Evolutionary conservation across 257 asterid genomes (phyloP).

Genomic region (Leptodermis oblonga): DNA sequence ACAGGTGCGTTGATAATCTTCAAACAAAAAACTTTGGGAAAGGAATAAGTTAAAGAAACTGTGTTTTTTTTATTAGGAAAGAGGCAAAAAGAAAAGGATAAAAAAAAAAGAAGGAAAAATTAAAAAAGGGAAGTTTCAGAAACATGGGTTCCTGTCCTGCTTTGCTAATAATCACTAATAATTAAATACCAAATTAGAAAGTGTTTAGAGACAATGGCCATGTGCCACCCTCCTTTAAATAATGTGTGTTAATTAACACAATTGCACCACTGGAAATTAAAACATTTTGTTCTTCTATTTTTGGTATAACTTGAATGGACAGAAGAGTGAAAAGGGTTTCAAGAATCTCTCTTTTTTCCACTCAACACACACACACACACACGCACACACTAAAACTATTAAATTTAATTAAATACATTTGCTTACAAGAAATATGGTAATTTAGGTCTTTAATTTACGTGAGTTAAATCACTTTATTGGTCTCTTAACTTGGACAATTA

Average conservation of each 20-base stretch:
- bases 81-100: too few species aligned
- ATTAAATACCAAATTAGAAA: slow-evolving; percentile 6
- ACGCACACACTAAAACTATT: too few species aligned
- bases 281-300: slow-evolving; percentile 12
- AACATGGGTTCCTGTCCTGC: slow-evolving; percentile 44
- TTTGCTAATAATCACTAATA: slow-evolving; percentile 8
- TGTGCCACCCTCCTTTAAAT: slow-evolving; percentile 39
- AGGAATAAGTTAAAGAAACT: slow-evolving; percentile 37
- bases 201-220: slow-evolving; percentile 27
- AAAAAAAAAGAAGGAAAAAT: too few species aligned
- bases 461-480: too few species aligned
- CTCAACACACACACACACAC: background rate
- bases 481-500: too few species aligned
- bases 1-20: too few species aligned
- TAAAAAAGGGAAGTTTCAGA: slow-evolving; percentile 43
- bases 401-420: background rate
- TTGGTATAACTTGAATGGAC: slow-evolving; percentile 28
- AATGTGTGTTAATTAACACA: slow-evolving; percentile 5
- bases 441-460: too few species aligned
- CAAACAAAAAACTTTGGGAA: too few species aligned
- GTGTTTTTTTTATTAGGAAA: slow-evolving; percentile 23
- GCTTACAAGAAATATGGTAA: slow-evolving; percentile 6
- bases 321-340: slow-evolving; percentile 22
- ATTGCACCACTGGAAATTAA: slow-evolving; percentile 27
- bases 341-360: slow-evolving; percentile 27